Base-by-base conservation (phyloP, 1,139 yeast genomes). In the Kazachstania sp. region DNA sequence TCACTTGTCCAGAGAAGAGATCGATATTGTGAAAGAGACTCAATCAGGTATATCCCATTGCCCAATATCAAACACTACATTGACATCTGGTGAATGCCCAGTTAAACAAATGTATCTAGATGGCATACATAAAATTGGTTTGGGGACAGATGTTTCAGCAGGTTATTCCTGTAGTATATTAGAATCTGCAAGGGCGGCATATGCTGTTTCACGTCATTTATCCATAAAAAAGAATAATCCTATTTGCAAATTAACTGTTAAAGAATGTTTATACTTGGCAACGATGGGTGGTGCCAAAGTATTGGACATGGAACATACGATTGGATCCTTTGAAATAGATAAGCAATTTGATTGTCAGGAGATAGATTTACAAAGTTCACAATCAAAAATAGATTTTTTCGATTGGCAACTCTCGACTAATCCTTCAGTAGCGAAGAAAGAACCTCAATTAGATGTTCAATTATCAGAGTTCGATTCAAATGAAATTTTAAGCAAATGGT, bases 141-240 rank as follows among this genome's bases (percentile, higher is more conserved):
- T 92, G 45, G 98, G 98, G 1, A 84, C 96, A 1, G 98, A 92
- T 63, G 78, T 90, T 23, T 84, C 95, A 41, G 98, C 96, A 8
- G 98, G 98, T 0, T 87, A 77, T 65, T 79, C 94, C 13, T 81
- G 86, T 30, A 83, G 90, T 39, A 83, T 92, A 34, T 71, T 92
- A 50, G 78, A 76, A 19, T 78, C 83, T 11, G 86, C 95, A 16
- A 79, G 83, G 57, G 88, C 85, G 53, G 86, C 95, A 0, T 74
- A 86, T 36, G 65, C 87, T 49, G 95, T 87, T 2, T 85, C 95
- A 8, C 82, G 95, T 57, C 95, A 87, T 63, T 68, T 85, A 46
- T 79, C 92, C 1, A 85, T 87, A 84, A 74, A 55, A 37, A 47
- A 47, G 73, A 49, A 63, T 70, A 65, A 70, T 39, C 49, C 56